Evolutionary conservation across 164 flowering plant genomes (phyloP).

Genomic region (Warburgia ugandensis): DNA sequence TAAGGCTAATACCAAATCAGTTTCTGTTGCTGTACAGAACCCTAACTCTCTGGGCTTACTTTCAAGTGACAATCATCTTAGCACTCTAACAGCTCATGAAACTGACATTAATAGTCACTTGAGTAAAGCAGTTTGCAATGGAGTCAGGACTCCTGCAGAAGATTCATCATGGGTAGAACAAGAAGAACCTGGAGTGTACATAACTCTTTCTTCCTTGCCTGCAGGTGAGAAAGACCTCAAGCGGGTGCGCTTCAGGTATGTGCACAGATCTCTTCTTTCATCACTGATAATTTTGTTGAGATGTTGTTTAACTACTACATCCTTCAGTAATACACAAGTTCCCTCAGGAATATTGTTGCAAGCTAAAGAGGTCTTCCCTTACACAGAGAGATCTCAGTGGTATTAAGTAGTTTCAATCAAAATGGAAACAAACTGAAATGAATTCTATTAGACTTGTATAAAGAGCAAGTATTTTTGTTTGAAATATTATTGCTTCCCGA

Average conservation of each 20-base stretch:
- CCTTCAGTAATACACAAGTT: too few species aligned
- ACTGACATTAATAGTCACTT: conserved; percentile 25
- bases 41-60: conserved; percentile 4
- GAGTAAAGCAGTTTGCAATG: conserved; percentile 20
- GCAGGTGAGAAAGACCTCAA: conserved; percentile 66
- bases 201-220: conserved; percentile 51
- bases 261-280: not conserved
- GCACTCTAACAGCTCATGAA: conserved; percentile 23
- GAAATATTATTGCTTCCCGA: too few species aligned
- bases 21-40: conserved; percentile 13
- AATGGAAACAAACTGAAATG: too few species aligned
- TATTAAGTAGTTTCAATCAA: too few species aligned
- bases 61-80: conserved; percentile 22
- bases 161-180: conserved; percentile 57
- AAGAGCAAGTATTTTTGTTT: too few species aligned
- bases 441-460: too few species aligned
- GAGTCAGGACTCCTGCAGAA: conserved; percentile 30
- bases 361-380: too few species aligned
- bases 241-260: conserved; percentile 95
- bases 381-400: too few species aligned
- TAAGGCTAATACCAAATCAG: conserved; percentile 11
- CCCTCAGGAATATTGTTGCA: too few species aligned
- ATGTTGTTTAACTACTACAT: too few species aligned
- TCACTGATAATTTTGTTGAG: not conserved
- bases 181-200: conserved; percentile 77